A percentile compares a stretch with the other conserved stretches of the same genome.
phyloP scores from a whole-genome alignment of 2,329 filamentous ascomycete genomes.

The Clonostachys byssicola region DNA sequence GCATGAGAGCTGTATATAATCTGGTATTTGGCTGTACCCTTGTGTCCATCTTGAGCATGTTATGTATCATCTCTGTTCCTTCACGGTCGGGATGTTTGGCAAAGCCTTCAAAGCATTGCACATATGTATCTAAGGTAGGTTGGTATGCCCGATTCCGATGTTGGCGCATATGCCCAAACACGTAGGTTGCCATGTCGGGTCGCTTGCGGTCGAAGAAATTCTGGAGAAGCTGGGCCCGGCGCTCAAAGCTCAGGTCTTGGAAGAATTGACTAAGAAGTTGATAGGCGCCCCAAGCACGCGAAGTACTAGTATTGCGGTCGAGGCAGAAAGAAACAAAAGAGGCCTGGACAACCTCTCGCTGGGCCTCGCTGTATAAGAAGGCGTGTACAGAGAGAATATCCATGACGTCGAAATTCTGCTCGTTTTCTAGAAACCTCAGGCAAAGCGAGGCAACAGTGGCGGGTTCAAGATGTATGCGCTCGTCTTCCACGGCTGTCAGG shows the following conservation, averaged over 20 bases:
- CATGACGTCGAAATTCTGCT: slow-evolving; percentile 74
- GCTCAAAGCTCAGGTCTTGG: slow-evolving; percentile 58
- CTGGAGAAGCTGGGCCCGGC: slow-evolving; percentile 72
- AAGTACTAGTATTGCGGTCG: slow-evolving; percentile 56
- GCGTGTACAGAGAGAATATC: slow-evolving; percentile 77
- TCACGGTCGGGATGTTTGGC: slow-evolving; percentile 49
- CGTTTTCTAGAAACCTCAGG: slow-evolving; percentile 67
- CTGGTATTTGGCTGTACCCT: slow-evolving; percentile 71
- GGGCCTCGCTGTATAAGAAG: slow-evolving; percentile 63
- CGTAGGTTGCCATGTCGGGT: slow-evolving; percentile 78
- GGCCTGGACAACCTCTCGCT: slow-evolving; percentile 63
- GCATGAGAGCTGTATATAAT: slow-evolving; percentile 81
- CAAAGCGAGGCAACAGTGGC: slow-evolving; percentile 73
- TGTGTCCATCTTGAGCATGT: slow-evolving; percentile 92
- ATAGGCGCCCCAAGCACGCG: slow-evolving; percentile 62
- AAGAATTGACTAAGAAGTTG: slow-evolving; percentile 62
- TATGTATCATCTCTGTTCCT: slow-evolving; percentile 73
- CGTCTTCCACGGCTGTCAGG: slow-evolving; percentile 68
- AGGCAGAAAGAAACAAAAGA: slow-evolving; percentile 66
- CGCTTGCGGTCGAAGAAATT: slow-evolving; percentile 74
- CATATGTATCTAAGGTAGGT: slow-evolving; percentile 72
- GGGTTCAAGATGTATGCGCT: slow-evolving; percentile 64
- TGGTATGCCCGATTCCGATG: slow-evolving; percentile 59
- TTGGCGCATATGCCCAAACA: slow-evolving; percentile 93
- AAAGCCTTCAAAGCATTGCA: slow-evolving; percentile 72